phyloP scores from a whole-genome alignment of 1,284 basidiomycete genomes.

The Trichosporon faecale region DNA sequence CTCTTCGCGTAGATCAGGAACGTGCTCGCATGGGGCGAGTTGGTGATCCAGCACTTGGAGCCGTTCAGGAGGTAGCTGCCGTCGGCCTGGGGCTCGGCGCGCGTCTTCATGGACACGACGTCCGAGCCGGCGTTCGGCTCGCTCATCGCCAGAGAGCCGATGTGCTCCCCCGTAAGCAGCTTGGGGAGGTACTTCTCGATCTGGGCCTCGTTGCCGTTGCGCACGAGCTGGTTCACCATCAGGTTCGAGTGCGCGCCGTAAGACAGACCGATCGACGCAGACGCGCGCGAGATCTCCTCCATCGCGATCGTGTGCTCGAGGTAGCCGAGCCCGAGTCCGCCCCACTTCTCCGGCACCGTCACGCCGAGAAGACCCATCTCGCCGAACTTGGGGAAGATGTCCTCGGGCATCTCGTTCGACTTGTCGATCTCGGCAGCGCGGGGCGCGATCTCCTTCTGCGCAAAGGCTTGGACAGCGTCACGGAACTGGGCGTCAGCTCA shows the following conservation, averaged over 20 bases:
- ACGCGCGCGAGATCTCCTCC: conserved; percentile 83
- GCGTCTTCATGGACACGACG: conserved; percentile 84
- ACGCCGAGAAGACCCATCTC: conserved; percentile 72
- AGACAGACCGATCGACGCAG: conserved; percentile 83
- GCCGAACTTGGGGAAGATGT: conserved; percentile 84
- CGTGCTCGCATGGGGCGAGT: conserved; percentile 83
- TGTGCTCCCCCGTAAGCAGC: conserved; percentile 73
- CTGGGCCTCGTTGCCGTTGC: conserved; percentile 78
- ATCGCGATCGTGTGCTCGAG: conserved; percentile 85
- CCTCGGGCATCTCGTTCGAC: conserved; percentile 73
- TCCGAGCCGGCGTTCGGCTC: conserved; percentile 88
- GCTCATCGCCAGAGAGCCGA: conserved; percentile 91
- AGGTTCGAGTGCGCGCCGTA: conserved; percentile 93
- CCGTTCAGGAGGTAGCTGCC: conserved; percentile 79
- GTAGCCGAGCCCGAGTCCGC: conserved; percentile 76
- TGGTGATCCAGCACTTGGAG: conserved; percentile 96
- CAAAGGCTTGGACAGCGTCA: conserved; percentile 71
- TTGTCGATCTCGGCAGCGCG: conserved; percentile 78
- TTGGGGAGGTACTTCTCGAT: conserved; percentile 83
- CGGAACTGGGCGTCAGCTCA: conserved; percentile 61
- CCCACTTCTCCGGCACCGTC: conserved; percentile 74
- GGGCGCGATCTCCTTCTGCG: conserved; percentile 73
- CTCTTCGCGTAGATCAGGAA: conserved; percentile 93
- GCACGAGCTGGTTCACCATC: conserved; percentile 64
- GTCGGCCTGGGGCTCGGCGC: conserved; percentile 66